Evolutionary conservation across 2,329 filamentous ascomycete genomes (phyloP).

Genomic region (Diaporthe vexans): DNA sequence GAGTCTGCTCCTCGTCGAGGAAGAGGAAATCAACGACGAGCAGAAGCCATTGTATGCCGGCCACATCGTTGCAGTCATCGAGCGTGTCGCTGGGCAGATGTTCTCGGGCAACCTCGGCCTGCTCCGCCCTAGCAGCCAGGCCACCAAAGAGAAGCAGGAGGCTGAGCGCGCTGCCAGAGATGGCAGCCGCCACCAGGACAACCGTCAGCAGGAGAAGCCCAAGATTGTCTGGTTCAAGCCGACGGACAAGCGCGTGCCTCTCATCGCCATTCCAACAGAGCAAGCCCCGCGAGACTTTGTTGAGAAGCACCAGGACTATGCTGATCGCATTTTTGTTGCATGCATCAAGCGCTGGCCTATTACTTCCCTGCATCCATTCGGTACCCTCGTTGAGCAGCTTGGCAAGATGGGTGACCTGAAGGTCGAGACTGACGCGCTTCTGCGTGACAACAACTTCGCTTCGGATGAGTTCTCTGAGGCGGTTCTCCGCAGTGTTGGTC

Average conservation of each 20-base stretch:
- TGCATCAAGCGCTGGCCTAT: conserved; percentile 99
- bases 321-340: conserved; percentile 97
- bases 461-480: conserved; percentile 98
- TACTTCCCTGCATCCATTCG: conserved; percentile 98
- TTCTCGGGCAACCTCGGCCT: conserved; percentile 97
- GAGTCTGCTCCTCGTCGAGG: conserved; percentile 94
- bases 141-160: conserved; percentile 99
- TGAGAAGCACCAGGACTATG: conserved; percentile 97
- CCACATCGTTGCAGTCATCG: conserved; percentile 96
- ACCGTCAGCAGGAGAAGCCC: conserved; percentile 92
- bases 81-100: conserved; percentile 98
- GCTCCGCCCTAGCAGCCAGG: conserved; percentile 95
- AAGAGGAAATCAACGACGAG: conserved; percentile 98
- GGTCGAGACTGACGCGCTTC: conserved; percentile 96
- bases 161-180: conserved; percentile 94
- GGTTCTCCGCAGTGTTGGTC: conserved; percentile 91
- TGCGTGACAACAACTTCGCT: conserved; percentile 98
- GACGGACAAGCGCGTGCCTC: conserved; percentile 96
- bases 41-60: conserved; percentile 97
- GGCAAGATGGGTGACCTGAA: conserved; percentile 97
- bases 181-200: conserved; percentile 82
- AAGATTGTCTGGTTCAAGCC: conserved; percentile 99
- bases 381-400: conserved; percentile 95
- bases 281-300: conserved; percentile 98
- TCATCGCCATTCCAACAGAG: conserved; percentile 98